Evolutionary conservation across 2,329 filamentous ascomycete genomes (phyloP), one percentile per base, ranked within the genome.

Genomic region (Microcyclosporella mali): DNA sequence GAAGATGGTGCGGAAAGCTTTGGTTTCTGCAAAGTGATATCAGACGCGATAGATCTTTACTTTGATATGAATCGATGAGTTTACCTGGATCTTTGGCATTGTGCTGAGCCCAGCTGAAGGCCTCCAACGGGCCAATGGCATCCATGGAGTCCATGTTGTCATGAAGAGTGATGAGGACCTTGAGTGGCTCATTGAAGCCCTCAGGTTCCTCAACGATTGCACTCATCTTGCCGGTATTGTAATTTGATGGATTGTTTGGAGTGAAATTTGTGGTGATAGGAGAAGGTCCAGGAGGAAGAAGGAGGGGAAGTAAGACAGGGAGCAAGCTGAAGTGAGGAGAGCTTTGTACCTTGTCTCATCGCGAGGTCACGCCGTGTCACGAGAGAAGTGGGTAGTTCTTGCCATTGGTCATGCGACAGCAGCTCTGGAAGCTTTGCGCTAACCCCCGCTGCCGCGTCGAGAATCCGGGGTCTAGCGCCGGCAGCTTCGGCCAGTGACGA

Each of bases 41-140:
- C 6, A 25, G 17, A 27, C 37, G 19, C 35, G 7, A 17, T 12
- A 33, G 29, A 7, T 30, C 25, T 25, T 37, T 21, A 4, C 31
- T 11, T 11, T 27, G 17, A 30, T 28, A 10, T 14, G 18, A 9
- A 12, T 11, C 33, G 41, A 9, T 37, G 25, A 19, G 9, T 56
- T 56, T 64, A 77, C 75, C 60, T 52, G 69, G 65, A 55, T 79
- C 71, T 54, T 73, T 72, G 55, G 66, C 52, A 51, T 79, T 69
- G 55, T 79, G 74, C 50, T 69, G 68, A 51, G 77, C 74, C 48
- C 67, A 64, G 59, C 62, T 69, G 51, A 81, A 68, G 56, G 78
- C 71, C 64, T 80, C 76, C 40, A 80, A 67, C 39, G 77, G 77
- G 37, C 77, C 77, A 52, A 70, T 66, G 52, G 77, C 71, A 63